Evolutionary conservation across 768 basidiomycete species (phyloP), one percentile per base, ranked within the genome.

Genomic region (Lyophyllum shimeji): DNA sequence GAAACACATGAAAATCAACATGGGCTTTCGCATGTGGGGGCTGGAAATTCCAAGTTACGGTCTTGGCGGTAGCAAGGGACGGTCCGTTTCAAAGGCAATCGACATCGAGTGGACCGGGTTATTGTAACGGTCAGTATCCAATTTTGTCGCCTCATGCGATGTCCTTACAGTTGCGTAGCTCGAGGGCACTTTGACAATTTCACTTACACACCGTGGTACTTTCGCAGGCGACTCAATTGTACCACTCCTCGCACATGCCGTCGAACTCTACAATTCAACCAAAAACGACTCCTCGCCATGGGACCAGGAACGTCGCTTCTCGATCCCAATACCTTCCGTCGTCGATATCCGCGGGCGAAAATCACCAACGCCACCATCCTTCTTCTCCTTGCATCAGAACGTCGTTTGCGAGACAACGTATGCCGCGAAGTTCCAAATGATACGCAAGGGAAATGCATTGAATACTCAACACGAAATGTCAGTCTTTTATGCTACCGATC

Each of bases 41-140:
- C 63, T 74, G 3, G 59, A 63, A 44, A 63, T 69, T 21, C 78
- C 80, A 9, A 69, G 70, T 17, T 82, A 79, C 61, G 80, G 80
- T 21, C 61, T 69, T 34, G 69, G 74, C 24, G 75, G 72, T 8
- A 62, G 63, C 71, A 76, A 33, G 80, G 79, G 17, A 56, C 65
- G 23, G 56, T 80, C 3, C 63, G 57, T 20, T 69, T 81, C 51
- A 65, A 58, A 18, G 68, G 69, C 40, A 65, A 68, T 21, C 71
- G 70, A 52, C 67, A 68, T n/a, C 70, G 72, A 40, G 69, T 79
- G 4, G 64, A 68, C 34, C 67, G 70, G 15, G 61, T 81, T 40
- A 71, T 71, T 9, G 72, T 69, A 7, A 73, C 72, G 50, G 79
- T 81, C 47, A 47, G 70, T 63, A 11, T 11, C 27, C 7, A 17